Evolutionary conservation across 2,329 filamentous ascomycete genomes (phyloP), one percentile per base, ranked within the genome.

Genomic region (Thelonectria blattea): DNA sequence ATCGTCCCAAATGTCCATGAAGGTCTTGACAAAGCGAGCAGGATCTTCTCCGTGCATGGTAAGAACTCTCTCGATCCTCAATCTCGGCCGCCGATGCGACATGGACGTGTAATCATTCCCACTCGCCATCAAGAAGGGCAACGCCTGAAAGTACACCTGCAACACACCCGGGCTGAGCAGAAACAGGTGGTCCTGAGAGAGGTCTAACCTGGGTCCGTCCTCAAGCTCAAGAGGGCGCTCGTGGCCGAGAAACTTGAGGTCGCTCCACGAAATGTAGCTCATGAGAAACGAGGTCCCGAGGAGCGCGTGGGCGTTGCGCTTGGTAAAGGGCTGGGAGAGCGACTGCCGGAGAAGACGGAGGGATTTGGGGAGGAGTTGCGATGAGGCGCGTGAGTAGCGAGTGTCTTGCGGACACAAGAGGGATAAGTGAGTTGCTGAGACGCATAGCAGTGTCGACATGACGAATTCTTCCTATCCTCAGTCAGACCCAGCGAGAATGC

Each of bases 1-100:
- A 48, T 56, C 45, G 12, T 56, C 45, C 53, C 53, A 56, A 15
- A 56, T 42, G 6, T 50, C 30, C 53, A 56, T 56, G 17, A 56
- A 50, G 0, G 5, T 8, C 18, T 32, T n/a, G 3, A 50, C 15
- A 14, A 49, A 56, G 11, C 17, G 22, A 32, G 11, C 22, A 32
- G 53, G 45, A 12, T 51, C 22, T 17, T 45, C 9, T 5, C 39
- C 14, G 1, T 45, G 54, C 18, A 45, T 18, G 10, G 17, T 27
- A 24, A 56, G 47, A 5, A 22, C 47, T 12, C 15, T 56, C 43
- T 56, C 54, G 7, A 56, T 45, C 14, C 41, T 56, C 6, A 56
- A 27, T 14, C 47, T 37, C 3, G 54, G 54, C 9, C 30, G 48
- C 2, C 22, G 34, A 18, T 46, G 48, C 3, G 46, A 27, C 18